Conservation (phyloP, 2,329 filamentous ascomycete genomes). For the Ambrosiella cleistominuta region DNA sequence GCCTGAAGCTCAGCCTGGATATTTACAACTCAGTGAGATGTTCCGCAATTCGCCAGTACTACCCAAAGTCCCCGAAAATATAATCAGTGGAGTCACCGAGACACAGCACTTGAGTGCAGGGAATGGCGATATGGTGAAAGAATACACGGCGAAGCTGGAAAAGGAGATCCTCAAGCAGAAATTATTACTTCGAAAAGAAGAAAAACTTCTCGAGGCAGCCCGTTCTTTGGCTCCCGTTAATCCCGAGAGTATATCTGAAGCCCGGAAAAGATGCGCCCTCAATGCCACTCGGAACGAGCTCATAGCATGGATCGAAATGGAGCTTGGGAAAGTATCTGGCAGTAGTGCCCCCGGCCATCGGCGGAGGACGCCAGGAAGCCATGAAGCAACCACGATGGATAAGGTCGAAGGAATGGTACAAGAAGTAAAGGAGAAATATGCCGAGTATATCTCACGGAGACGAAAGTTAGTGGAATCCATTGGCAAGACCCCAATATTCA, state of each 20-base stretch:
- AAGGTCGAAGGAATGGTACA: conserved; percentile 14
- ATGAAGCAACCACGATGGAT: conserved; percentile 7
- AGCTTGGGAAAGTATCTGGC: conserved; percentile 23
- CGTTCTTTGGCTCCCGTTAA: conserved; percentile 23
- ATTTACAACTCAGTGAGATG: conserved; percentile 31
- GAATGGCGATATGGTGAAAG: conserved; percentile 5
- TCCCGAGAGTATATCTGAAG: conserved; percentile 15
- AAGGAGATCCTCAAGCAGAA: conserved; percentile 42
- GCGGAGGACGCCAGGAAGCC: conserved; percentile 6
- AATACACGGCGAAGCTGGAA: conserved; percentile 23
- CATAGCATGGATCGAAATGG: conserved; percentile 47
- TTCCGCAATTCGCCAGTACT: conserved; percentile 27
- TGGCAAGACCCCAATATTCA: conserved; percentile 3
- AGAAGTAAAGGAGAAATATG: conserved; percentile 36
- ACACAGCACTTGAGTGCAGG: background rate
- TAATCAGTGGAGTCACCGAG: conserved; percentile 29
- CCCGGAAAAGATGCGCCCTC: conserved; percentile 34
- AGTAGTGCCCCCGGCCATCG: background rate
- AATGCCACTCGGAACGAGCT: conserved; percentile 39
- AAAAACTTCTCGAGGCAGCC: conserved; percentile 33
- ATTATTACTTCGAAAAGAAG: conserved; percentile 36
- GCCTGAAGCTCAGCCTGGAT: conserved; percentile 32
- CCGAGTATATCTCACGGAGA: conserved; percentile 32
- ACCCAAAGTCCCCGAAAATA: conserved; percentile 33
- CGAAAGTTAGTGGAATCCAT: conserved; percentile 22